These are phyloP conservation scores for Penicillium digitatum DNA, from an alignment of 2,329 filamentous ascomycete species.

Conservation along the genomic window DNA sequence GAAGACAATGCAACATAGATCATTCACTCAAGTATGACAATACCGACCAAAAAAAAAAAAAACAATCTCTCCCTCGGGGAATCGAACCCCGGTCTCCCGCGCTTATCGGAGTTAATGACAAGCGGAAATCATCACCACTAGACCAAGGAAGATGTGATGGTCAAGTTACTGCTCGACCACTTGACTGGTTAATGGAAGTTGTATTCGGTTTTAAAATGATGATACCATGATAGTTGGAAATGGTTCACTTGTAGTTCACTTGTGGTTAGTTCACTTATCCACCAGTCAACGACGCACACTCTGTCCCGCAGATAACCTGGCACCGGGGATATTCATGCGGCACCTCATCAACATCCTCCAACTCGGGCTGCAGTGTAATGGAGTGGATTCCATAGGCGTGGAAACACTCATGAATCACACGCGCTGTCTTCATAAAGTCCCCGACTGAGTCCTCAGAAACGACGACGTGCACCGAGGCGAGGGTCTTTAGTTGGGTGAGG, in stretches of 20 bases:
- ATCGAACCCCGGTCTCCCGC: slow-evolving; percentile 41
- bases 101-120: slow-evolving; percentile 33
- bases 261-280: too few relatives aligned
- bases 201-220: too few relatives aligned
- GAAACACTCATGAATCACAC: slow-evolving; percentile 63
- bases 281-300: slow-evolving; percentile 53
- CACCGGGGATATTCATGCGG: slow-evolving; percentile 35
- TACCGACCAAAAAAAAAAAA: slow-evolving; percentile 9
- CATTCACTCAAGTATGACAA: too few relatives aligned
- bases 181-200: slow-evolving; percentile 18
- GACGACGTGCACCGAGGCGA: slow-evolving; percentile 67
- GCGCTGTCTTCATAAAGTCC: slow-evolving; percentile 59
- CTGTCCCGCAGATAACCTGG: slow-evolving; percentile 51
- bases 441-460: slow-evolving; percentile 56
- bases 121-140: slow-evolving; percentile 43
- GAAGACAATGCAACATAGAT: too few relatives aligned
- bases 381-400: slow-evolving; percentile 72
- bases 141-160: slow-evolving; percentile 31
- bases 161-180: slow-evolving; percentile 25
- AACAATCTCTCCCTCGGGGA: slow-evolving; percentile 35
- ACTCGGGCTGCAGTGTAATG: slow-evolving; percentile 65
- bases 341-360: slow-evolving; percentile 25
- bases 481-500: slow-evolving; percentile 64
- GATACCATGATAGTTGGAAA: too few relatives aligned
- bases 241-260: too few relatives aligned